These are phyloP conservation scores for Dioscorea dumetorum DNA, from an alignment of 106 monocot genomes.

Conservation along the genomic window DNA sequence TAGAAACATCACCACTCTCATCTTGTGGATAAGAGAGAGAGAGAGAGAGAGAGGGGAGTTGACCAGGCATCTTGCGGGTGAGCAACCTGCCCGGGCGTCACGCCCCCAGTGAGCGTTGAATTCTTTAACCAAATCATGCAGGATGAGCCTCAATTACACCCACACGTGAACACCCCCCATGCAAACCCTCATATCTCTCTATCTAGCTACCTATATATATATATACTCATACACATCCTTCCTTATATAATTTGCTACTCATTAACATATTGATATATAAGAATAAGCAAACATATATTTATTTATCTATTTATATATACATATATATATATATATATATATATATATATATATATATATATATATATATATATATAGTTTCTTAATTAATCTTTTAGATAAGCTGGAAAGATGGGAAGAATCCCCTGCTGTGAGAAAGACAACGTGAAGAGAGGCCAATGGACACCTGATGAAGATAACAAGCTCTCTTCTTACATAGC, in stretches of 20 bases:
- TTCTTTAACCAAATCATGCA: constrained; percentile 65
- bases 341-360: neutral
- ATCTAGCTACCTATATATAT: neutral
- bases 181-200: neutral
- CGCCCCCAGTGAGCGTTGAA: constrained; percentile 66
- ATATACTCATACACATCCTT: neutral
- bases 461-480: constrained; percentile 97
- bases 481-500: constrained; percentile 95
- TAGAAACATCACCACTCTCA: neutral
- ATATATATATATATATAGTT: too few relatives aligned
- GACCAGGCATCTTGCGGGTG: constrained; percentile 68
- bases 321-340: too few relatives aligned
- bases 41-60: constrained; percentile 22
- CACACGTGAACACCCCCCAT: constrained; percentile 30
- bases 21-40: constrained; percentile 2
- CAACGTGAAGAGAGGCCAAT: constrained; percentile 90
- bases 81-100: constrained; percentile 56
- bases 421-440: constrained; percentile 97
- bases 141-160: constrained; percentile 17
- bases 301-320: too few relatives aligned
- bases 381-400: neutral
- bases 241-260: neutral
- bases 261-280: neutral
- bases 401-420: constrained; percentile 55
- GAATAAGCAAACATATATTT: neutral